phyloP scores from a whole-genome alignment of 192 early-diverging fungal species.

The Gonapodya sp. region DNA sequence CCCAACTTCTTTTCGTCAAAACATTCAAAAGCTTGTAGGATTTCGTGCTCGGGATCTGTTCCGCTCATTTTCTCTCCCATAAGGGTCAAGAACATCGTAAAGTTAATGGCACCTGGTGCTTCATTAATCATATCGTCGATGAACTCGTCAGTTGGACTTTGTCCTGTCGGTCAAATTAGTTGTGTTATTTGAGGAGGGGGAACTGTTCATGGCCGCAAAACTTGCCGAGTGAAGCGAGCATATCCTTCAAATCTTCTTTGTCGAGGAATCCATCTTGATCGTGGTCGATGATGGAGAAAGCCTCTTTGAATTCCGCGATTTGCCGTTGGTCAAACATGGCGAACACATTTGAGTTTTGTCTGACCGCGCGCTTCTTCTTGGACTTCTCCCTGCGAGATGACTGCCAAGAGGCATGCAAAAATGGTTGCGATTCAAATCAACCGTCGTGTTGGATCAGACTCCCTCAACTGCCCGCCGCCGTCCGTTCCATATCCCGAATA shows the following conservation, averaged over 20 bases:
- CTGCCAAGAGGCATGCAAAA: not conserved
- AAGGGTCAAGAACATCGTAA: constrained; percentile 93
- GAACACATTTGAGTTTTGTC: constrained; percentile 96
- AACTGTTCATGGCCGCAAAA: not conserved
- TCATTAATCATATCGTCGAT: constrained; percentile 88
- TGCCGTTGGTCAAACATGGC: constrained; percentile 95
- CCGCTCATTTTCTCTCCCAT: constrained; percentile 89
- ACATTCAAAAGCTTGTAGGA: constrained; percentile 82
- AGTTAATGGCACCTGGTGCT: constrained; percentile 84
- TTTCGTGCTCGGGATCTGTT: constrained; percentile 84
- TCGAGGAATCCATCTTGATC: constrained; percentile 87
- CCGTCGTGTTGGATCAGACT: too few relatives aligned
- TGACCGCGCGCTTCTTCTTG: constrained; percentile 80
- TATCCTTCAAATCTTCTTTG: constrained; percentile 85
- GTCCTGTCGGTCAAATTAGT: constrained; percentile 27
- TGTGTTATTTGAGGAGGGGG: not conserved
- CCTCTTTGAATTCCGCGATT: constrained; percentile 94
- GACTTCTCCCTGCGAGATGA: not conserved
- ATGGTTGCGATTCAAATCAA: too few relatives aligned
- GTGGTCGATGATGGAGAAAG: constrained; percentile 91
- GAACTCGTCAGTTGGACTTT: constrained; percentile 61
- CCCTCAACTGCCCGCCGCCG: too few relatives aligned
- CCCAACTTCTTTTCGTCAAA: constrained; percentile 84
- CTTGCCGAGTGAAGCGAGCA: constrained; percentile 68
- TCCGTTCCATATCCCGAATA: too few relatives aligned